These are phyloP conservation scores for Murraya paniculata DNA, from an alignment of 345 rosid species.

Conservation along the genomic window DNA sequence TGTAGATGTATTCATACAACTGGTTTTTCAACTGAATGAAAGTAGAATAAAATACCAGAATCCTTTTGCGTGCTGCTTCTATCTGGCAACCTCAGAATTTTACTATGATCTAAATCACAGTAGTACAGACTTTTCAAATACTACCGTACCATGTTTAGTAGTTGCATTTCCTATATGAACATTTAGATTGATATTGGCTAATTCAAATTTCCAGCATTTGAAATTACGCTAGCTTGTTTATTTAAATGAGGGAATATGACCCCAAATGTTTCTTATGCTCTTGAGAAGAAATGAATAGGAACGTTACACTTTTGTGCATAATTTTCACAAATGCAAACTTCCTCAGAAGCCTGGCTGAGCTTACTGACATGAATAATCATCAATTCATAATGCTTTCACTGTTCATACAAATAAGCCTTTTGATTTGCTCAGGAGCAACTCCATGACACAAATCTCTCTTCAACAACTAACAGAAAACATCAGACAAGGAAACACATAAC, in stretches of 20 bases:
- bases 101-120: too few relatives aligned
- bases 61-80: not conserved
- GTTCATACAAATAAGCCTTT: not conserved
- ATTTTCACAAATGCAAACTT: not conserved
- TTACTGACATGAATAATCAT: not conserved
- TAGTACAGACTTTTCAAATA: too few relatives aligned
- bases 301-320: not conserved
- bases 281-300: not conserved
- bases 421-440: not conserved
- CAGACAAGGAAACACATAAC: constrained; percentile 9
- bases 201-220: not conserved
- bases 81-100: too few relatives aligned
- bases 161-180: not conserved
- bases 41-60: not conserved
- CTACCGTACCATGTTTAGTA: not conserved
- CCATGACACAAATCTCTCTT: not conserved
- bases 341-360: not conserved
- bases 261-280: not conserved
- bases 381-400: not conserved
- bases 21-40: not conserved
- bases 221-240: not conserved
- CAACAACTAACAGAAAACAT: constrained; percentile 13
- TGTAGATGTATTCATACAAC: not conserved
- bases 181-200: not conserved
- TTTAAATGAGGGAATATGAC: not conserved